Conservation (phyloP, 176 grass and related monocot genomes). For the Paspalum notatum region DNA sequence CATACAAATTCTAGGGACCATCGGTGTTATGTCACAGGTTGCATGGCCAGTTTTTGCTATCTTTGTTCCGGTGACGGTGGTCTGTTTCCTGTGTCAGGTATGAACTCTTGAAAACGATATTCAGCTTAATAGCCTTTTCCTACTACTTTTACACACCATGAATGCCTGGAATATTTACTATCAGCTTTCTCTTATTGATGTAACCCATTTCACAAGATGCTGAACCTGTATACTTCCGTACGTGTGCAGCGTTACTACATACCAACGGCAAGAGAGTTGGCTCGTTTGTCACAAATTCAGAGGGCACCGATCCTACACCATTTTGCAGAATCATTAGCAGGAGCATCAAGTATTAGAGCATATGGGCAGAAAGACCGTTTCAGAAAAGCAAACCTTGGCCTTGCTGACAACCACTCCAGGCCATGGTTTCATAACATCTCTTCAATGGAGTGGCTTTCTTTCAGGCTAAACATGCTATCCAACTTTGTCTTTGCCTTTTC, state of each 20-base stretch:
- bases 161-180: slow-evolving; percentile 12
- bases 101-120: slow-evolving; percentile 26
- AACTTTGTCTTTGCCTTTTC: slow-evolving; percentile 96
- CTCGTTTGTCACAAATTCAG: slow-evolving; percentile 85
- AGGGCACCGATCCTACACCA: slow-evolving; percentile 95
- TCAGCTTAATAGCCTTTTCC: neutral
- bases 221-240: slow-evolving; percentile 43
- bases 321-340: slow-evolving; percentile 86
- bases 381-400: slow-evolving; percentile 76
- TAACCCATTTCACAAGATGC: slow-evolving; percentile 10
- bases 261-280: slow-evolving; percentile 90
- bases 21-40: slow-evolving; percentile 93
- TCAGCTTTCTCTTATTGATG: slow-evolving; percentile 23
- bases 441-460: slow-evolving; percentile 91
- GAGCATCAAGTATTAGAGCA: slow-evolving; percentile 91
- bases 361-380: slow-evolving; percentile 79
- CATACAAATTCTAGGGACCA: slow-evolving; percentile 88
- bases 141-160: neutral
- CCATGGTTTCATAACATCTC: slow-evolving; percentile 90
- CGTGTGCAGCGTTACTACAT: slow-evolving; percentile 87
- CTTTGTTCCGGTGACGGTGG: slow-evolving; percentile 80
- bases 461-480: slow-evolving; percentile 86
- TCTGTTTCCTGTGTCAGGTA: slow-evolving; percentile 83
- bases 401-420: slow-evolving; percentile 76
- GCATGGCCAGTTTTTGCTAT: slow-evolving; percentile 97